A percentile compares a stretch with the other conserved stretches of the same genome.
Conservation (phyloP, 2,329 filamentous ascomycete species). For the Clarireedia paspali region DNA sequence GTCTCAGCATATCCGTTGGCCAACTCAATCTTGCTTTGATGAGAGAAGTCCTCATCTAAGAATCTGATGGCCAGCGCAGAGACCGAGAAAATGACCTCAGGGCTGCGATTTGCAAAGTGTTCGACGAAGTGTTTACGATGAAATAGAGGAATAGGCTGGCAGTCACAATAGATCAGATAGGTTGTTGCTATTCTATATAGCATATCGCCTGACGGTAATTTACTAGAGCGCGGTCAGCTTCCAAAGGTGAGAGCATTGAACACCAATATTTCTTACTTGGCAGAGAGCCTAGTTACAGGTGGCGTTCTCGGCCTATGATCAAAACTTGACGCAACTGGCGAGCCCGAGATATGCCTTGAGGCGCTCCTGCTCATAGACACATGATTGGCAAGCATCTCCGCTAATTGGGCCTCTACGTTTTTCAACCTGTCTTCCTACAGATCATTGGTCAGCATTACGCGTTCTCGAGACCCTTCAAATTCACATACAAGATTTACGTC, state of each 20-base stretch:
- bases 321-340: not conserved
- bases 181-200: slow-evolving; percentile 33
- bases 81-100: slow-evolving; percentile 30
- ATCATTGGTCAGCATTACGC: not conserved
- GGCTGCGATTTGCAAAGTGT: slow-evolving; percentile 32
- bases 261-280: slow-evolving; percentile 8
- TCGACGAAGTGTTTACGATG: slow-evolving; percentile 33
- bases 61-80: slow-evolving; percentile 39
- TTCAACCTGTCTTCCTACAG: slow-evolving; percentile 24
- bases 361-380: slow-evolving; percentile 7
- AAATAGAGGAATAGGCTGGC: slow-evolving; percentile 43
- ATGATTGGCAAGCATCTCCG: slow-evolving; percentile 24
- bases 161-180: slow-evolving; percentile 41
- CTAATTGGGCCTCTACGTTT: slow-evolving; percentile 23
- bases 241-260: not conserved
- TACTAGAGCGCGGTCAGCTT: slow-evolving; percentile 11
- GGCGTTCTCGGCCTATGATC: not conserved
- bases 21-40: slow-evolving; percentile 19
- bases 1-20: slow-evolving; percentile 32
- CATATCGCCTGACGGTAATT: slow-evolving; percentile 33
- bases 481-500: slow-evolving; percentile 2
- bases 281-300: slow-evolving; percentile 4
- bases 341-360: slow-evolving; percentile 8
- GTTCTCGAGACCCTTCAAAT: not conserved
- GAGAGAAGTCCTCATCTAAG: slow-evolving; percentile 24